phyloP scores from a whole-genome alignment of 495 filamentous ascomycete species.

The Clavariopsis aquatica region DNA sequence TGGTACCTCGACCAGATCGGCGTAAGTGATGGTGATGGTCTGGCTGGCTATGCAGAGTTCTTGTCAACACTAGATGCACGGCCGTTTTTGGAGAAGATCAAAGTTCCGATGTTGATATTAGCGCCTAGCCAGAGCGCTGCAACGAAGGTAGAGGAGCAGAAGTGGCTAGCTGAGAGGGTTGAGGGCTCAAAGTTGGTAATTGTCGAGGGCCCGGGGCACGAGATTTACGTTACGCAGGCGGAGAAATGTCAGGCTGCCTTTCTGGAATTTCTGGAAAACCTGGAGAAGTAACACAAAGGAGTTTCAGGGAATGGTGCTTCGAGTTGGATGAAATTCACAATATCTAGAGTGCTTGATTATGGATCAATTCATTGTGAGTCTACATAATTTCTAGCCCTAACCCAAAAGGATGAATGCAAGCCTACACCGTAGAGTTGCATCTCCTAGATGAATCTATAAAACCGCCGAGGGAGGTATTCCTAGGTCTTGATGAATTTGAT shows the following conservation, averaged over 20 bases:
- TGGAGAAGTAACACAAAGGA: background rate
- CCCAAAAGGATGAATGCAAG: too few relatives aligned
- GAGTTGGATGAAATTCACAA: background rate
- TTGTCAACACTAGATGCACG: slow-evolving; percentile 34
- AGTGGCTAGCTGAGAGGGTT: slow-evolving; percentile 18
- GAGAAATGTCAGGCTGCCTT: slow-evolving; percentile 35
- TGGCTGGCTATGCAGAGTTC: slow-evolving; percentile 36
- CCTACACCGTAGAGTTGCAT: too few relatives aligned
- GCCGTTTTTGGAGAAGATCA: slow-evolving; percentile 31
- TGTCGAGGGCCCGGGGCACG: slow-evolving; percentile 32
- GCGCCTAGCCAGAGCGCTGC: slow-evolving; percentile 34
- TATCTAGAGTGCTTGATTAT: too few relatives aligned
- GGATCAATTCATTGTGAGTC: too few relatives aligned
- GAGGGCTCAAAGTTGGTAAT: slow-evolving; percentile 21
- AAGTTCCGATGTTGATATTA: slow-evolving; percentile 34
- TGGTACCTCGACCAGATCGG: slow-evolving; percentile 34
- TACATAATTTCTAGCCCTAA: too few relatives aligned
- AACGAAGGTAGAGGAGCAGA: slow-evolving; percentile 31
- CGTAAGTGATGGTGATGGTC: slow-evolving; percentile 26
- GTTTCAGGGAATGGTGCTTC: background rate
- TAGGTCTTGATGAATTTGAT: background rate
- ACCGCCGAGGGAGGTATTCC: too few relatives aligned
- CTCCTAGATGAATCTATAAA: too few relatives aligned
- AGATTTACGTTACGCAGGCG: slow-evolving; percentile 38
- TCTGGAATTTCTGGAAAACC: slow-evolving; percentile 19